phyloP scores from a whole-genome alignment of 2,329 filamentous ascomycete genomes.

The Trichophyton benhamiae region DNA sequence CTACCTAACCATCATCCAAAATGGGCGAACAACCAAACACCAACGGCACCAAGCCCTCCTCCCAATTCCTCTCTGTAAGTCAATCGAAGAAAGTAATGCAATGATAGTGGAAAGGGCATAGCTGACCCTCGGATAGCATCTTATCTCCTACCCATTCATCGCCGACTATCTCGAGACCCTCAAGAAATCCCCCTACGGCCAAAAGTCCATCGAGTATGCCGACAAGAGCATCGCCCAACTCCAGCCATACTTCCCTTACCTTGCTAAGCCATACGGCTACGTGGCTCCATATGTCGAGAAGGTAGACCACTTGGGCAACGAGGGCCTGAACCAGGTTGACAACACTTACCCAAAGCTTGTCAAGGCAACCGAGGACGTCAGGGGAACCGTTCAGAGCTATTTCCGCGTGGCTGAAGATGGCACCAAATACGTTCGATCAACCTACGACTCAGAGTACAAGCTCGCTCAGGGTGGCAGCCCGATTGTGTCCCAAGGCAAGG shows the following conservation, averaged over 20 bases:
- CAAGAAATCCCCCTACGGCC: constrained; percentile 70
- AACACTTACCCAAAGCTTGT: constrained; percentile 59
- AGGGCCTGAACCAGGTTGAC: constrained; percentile 58
- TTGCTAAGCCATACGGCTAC: constrained; percentile 67
- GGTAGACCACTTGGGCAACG: constrained; percentile 65
- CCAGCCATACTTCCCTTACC: constrained; percentile 64
- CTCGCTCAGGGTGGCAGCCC: constrained; percentile 41
- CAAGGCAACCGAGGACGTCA: constrained; percentile 61
- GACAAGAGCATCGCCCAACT: constrained; percentile 64
- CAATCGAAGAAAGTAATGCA: not conserved
- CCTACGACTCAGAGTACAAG: constrained; percentile 35
- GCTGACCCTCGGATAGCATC: constrained; percentile 48
- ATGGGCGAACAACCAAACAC: constrained; percentile 36
- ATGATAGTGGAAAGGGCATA: not conserved
- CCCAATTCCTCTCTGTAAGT: constrained; percentile 35
- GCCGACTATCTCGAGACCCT: constrained; percentile 65
- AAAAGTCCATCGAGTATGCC: constrained; percentile 66
- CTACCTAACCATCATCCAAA: constrained; percentile 9
- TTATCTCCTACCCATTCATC: constrained; percentile 72
- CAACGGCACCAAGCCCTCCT: constrained; percentile 40
- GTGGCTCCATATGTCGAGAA: constrained; percentile 73
- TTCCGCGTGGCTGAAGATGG: constrained; percentile 51
- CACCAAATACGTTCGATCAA: constrained; percentile 33
- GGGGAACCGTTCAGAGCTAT: constrained; percentile 49
- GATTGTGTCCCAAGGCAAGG: constrained; percentile 56